Percentiles rank a stretch among this genome's conserved stretches.
These are phyloP conservation scores for Eucalyptus erythrocorys DNA, from an alignment of 345 rosid genomes.

Conservation along the genomic window DNA sequence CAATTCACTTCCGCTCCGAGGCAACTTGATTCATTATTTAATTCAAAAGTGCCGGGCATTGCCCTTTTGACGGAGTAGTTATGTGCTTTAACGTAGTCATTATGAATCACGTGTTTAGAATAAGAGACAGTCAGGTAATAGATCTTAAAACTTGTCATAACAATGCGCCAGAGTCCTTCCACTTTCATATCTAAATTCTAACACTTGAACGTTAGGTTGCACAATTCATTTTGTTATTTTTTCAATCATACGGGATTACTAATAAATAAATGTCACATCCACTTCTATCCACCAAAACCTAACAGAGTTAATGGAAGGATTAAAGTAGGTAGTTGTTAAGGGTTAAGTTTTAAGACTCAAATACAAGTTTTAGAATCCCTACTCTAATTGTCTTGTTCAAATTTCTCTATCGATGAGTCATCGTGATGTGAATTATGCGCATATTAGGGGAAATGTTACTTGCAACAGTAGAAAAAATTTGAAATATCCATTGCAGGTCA, in stretches of 20 bases:
- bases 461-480: not conserved
- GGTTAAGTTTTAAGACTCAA: not conserved
- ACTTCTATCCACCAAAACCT: not conserved
- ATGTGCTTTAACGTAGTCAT: not conserved
- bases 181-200: not conserved
- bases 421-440: not conserved
- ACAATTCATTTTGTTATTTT: not conserved
- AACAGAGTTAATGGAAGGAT: rapidly evolving
- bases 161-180: rapidly evolving
- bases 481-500: not conserved
- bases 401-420: no score
- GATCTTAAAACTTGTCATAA: not conserved
- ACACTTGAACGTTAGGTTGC: not conserved
- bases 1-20: not conserved
- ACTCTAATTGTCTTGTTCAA: not conserved
- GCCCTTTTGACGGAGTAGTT: not conserved
- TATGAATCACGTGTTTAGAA: not conserved
- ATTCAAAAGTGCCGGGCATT: not conserved
- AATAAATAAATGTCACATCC: not conserved
- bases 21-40: not conserved
- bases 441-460: not conserved
- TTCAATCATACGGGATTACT: not conserved
- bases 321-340: not conserved
- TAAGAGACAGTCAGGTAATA: not conserved
- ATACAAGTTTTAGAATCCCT: not conserved